These are phyloP conservation scores for Talaromyces sp. DNA, from an alignment of 2,329 filamentous ascomycete genomes.

Conservation along the genomic window DNA sequence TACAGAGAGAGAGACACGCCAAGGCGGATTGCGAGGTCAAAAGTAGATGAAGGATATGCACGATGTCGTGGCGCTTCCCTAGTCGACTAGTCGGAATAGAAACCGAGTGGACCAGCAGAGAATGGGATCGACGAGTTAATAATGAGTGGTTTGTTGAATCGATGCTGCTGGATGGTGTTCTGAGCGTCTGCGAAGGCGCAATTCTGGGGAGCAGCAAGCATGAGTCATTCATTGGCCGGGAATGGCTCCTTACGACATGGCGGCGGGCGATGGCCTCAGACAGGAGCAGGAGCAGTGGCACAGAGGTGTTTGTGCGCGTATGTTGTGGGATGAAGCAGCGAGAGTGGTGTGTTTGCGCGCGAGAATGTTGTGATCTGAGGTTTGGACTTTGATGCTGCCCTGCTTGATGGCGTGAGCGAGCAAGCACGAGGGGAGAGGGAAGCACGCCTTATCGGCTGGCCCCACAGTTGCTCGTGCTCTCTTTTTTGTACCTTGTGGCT, in stretches of 20 bases:
- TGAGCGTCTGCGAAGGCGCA: neutral
- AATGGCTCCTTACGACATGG: neutral
- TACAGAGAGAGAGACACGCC: neutral
- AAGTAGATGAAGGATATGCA: neutral
- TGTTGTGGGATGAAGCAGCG: neutral
- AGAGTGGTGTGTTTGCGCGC: neutral
- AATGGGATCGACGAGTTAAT: neutral
- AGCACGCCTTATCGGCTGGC: neutral
- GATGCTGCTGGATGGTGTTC: neutral
- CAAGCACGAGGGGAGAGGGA: neutral
- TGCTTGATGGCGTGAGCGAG: neutral
- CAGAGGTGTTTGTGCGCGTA: no score
- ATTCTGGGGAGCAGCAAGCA: neutral
- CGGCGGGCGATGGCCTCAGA: neutral
- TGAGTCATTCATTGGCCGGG: neutral
- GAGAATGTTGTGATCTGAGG: neutral
- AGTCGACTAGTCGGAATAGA: neutral
- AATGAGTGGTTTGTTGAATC: neutral
- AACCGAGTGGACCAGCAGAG: neutral
- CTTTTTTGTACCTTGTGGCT: neutral
- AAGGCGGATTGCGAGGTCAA: neutral
- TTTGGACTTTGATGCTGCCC: neutral
- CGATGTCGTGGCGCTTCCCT: neutral
- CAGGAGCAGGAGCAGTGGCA: neutral
- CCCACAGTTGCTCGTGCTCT: neutral